Evolutionary conservation across 306 rosid genomes (phyloP).

Genomic region (Cucurbita argyrosperma): DNA sequence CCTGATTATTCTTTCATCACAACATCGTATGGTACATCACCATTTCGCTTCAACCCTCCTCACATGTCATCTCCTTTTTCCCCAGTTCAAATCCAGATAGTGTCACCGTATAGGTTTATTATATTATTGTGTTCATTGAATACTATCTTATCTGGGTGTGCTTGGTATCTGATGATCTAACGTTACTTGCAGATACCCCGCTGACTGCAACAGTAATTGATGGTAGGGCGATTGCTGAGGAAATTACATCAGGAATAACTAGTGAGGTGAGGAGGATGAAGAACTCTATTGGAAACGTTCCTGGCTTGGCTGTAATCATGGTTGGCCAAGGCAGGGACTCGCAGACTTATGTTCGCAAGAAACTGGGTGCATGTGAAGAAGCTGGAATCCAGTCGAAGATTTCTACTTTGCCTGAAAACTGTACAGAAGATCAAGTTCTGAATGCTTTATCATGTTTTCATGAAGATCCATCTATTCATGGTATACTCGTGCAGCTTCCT

Average conservation of each 20-base stretch:
- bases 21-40: slow-evolving; percentile 26
- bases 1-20: slow-evolving; percentile 12
- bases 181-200: slow-evolving; percentile 29
- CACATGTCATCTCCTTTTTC: background rate
- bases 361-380: slow-evolving; percentile 72
- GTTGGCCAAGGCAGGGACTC: slow-evolving; percentile 86
- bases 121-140: background rate
- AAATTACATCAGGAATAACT: slow-evolving; percentile 51
- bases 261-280: slow-evolving; percentile 69
- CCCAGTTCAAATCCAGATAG: background rate
- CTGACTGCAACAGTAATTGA: slow-evolving; percentile 40
- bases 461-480: slow-evolving; percentile 71
- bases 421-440: slow-evolving; percentile 48
- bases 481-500: slow-evolving; percentile 96
- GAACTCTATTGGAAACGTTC: slow-evolving; percentile 45
- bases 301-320: slow-evolving; percentile 78
- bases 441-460: slow-evolving; percentile 40
- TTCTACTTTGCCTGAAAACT: slow-evolving; percentile 41
- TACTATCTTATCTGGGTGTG: background rate
- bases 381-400: slow-evolving; percentile 59
- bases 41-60: background rate
- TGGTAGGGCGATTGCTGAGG: slow-evolving; percentile 51
- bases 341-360: slow-evolving; percentile 62
- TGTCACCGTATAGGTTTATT: background rate
- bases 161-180: slow-evolving; percentile 1